Evolutionary conservation across 2,329 filamentous ascomycete species (phyloP), one percentile per base, ranked within the genome.

Genomic region (Aspergillus ruber): DNA sequence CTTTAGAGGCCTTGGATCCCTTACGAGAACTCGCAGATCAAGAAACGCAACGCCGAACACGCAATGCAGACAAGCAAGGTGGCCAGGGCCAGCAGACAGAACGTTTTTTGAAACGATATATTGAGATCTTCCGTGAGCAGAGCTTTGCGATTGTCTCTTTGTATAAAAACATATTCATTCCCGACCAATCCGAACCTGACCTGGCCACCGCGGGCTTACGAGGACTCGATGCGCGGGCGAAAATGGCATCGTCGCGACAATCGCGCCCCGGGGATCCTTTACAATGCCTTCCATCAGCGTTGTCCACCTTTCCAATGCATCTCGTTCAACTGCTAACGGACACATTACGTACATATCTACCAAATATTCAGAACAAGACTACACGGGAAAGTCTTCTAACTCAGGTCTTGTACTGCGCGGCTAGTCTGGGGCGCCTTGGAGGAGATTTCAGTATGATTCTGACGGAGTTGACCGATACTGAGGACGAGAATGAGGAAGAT

Each of bases 41-140:
- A 61, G 91, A 96, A 67, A 83, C 77, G 1, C 63, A 70, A 25
- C 73, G 72, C 38, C 69, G 80, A 41, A 51, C 55, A 33, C 57
- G 60, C 18, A 55, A 51, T 43, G 56, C 56, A 12, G 57, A 57
- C 39, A 61, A 58, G 38, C 54, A 61, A 43, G 53, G 54, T 17
- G 53, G 50, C 35, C 65, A 82, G 1, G 91, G 91, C 0, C 90
- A 95, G 61, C 93, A 97, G 66, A 96, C 90, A 1, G 93, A 97
- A 67, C 81, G 90, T 44, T 98, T 90, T 60, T 73, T 98, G 39
- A 98, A 97, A 68, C 81, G 90, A 42, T 98, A 95, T 68, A 88
- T 98, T 59, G 93, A 98, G 65, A 90, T 98, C 23, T 97, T 97
- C 66, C 86, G 93, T 45, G 93, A 98, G 69, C 93, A 98, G 68